These are phyloP conservation scores for Salix suchowensis DNA, from an alignment of 345 rosid genomes.

Conservation along the genomic window DNA sequence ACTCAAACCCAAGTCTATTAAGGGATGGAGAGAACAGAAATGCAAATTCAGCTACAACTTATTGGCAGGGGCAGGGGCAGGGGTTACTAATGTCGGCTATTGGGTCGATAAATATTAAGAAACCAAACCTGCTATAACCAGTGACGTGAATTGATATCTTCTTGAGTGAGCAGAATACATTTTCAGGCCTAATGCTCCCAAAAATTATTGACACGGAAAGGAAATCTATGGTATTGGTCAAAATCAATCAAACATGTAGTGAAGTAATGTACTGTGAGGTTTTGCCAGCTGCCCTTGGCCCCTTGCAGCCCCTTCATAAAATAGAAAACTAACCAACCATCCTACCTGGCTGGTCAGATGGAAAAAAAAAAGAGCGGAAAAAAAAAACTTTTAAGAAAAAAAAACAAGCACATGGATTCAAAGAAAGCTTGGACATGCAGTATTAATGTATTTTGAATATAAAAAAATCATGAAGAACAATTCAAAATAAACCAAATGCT, in stretches of 20 bases:
- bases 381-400: too few species aligned
- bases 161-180: not conserved
- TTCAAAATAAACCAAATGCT: too few species aligned
- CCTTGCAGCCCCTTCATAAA: not conserved
- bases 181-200: not conserved
- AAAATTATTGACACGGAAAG: not conserved
- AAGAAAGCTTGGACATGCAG: too few species aligned
- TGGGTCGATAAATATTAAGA: not conserved
- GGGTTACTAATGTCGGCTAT: not conserved
- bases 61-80: not conserved
- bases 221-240: not conserved
- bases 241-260: not conserved
- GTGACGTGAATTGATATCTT: not conserved
- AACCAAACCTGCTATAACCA: not conserved
- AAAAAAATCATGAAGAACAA: too few species aligned
- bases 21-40: too few species aligned
- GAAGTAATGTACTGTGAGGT: not conserved
- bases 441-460: too few species aligned
- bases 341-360: too few species aligned
- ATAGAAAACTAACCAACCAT: not conserved
- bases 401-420: too few species aligned
- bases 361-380: too few species aligned
- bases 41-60: not conserved
- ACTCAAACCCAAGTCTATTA: too few species aligned
- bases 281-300: not conserved